Evolutionary conservation across 2,329 filamentous ascomycete species (phyloP), one percentile per base, ranked within the genome.

Genomic region (Colletotrichum sp.): DNA sequence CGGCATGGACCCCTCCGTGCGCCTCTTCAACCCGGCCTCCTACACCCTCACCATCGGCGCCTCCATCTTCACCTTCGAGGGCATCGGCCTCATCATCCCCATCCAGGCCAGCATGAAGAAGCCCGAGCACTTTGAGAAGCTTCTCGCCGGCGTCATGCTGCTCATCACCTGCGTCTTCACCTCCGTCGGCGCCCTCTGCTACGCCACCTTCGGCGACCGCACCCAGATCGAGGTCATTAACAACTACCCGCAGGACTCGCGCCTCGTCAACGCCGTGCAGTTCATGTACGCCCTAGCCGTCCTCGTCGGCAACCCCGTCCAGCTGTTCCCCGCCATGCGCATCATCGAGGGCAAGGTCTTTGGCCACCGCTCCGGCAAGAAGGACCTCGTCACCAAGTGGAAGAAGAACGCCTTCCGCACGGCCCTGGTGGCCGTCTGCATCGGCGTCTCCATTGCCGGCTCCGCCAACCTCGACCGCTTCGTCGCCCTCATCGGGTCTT

Each of bases 41-140:
- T 95, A 93, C 81, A 93, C 94, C 1, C 86, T 95, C 70, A 95
- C 93, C 30, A 90, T 95, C 64, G 94, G 94, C 68, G 91, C 93
- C 3, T 92, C 93, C 49, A 95, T 95, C 83, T 99, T 99, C 87
- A 99, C 97, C 0, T 99, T 99, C 82, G 97, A 99, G 83, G 97
- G 97, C 32, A 98, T 99, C 77, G 98, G 97, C 15, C 92, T 99
- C 65, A 98, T 99, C 84, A 98, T 99, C 77, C 97, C 98, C 0
- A 98, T 99, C 76, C 98, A 99, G 85, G 96, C 98, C 81, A 98
- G 96, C 26, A 99, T 99, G 94, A 91, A 90, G 80, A 87, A 92
- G 74, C 94, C 94, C 0, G 87, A 94, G 77, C 89, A 92, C 21
- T 95, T 95, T 79, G 89, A 91, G 79, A 87, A 87, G 72, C 88